Conservation (phyloP, 1,284 basidiomycete genomes). For the Entoloma clypeatum region DNA sequence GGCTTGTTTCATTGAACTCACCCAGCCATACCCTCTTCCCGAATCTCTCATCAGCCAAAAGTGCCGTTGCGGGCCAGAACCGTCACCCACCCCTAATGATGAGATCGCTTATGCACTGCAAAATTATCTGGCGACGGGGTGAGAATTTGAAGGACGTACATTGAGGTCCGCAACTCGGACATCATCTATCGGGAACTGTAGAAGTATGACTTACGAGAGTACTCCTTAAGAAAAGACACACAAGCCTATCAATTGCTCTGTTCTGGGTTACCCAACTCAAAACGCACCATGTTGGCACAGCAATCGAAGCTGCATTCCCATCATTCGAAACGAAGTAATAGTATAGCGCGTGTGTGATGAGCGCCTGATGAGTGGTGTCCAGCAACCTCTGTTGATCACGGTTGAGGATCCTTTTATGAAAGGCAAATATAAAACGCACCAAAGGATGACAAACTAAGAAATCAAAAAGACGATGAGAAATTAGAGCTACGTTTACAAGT, state of each 20-base stretch:
- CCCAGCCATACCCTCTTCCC: conserved; percentile 18
- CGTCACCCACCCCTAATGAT: conserved; percentile 18
- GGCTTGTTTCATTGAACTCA: conserved; percentile 7
- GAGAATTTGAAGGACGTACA: neutral
- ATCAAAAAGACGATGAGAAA: too few relatives aligned
- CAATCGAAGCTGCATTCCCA: conserved; percentile 23
- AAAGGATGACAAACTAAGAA: too few relatives aligned
- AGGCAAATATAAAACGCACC: too few relatives aligned
- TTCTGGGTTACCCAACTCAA: neutral
- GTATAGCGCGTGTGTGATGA: conserved; percentile 31
- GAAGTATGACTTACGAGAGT: conserved; percentile 13
- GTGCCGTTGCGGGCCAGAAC: neutral
- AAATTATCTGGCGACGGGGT: neutral
- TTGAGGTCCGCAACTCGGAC: conserved; percentile 14
- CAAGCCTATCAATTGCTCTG: neutral
- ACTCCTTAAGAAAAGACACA: conserved; percentile 10
- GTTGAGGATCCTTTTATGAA: too few relatives aligned
- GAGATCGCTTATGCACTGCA: conserved; percentile 16
- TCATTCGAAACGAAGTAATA: conserved; percentile 31
- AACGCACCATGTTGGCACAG: conserved; percentile 27
- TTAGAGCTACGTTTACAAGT: too few relatives aligned
- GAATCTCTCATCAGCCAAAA: conserved; percentile 4
- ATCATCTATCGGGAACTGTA: conserved; percentile 18
- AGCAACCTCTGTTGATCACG: too few relatives aligned
- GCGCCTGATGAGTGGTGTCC: conserved; percentile 30